A percentile compares a stretch with the other conserved stretches of the same genome.
These are phyloP conservation scores for Echeveria elegans DNA, from an alignment of 164 flowering plant species.

Conservation along the genomic window DNA sequence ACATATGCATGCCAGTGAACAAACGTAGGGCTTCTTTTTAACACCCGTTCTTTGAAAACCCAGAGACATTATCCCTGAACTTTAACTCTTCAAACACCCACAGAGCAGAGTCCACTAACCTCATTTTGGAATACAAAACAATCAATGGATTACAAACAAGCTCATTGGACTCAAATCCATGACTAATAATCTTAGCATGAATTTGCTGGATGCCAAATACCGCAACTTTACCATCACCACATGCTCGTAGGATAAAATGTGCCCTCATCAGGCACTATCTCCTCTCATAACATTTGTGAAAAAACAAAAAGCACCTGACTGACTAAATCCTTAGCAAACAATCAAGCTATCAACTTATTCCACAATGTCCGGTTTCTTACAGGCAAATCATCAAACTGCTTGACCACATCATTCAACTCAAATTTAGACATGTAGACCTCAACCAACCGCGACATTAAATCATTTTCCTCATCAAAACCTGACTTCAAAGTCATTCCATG, in stretches of 20 bases:
- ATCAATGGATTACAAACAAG: slow-evolving; percentile 26
- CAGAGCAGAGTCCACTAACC: slow-evolving; percentile 17
- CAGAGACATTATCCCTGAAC: slow-evolving; percentile 26
- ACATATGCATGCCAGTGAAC: slow-evolving; percentile 23
- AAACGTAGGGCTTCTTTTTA: slow-evolving; percentile 23
- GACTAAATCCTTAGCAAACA: slow-evolving; percentile 13
- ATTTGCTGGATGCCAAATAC: slow-evolving; percentile 19
- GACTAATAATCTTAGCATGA: slow-evolving; percentile 23
- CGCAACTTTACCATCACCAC: slow-evolving; percentile 15
- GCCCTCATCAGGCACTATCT: slow-evolving; percentile 15
- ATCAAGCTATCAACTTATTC: slow-evolving; percentile 20
- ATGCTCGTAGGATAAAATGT: slow-evolving; percentile 27
- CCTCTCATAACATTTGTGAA: slow-evolving; percentile 15
- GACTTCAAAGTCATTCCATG: slow-evolving; percentile 23
- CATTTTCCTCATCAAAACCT: slow-evolving; percentile 20
- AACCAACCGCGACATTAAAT: slow-evolving; percentile 13
- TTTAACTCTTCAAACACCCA: slow-evolving; percentile 19
- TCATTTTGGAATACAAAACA: slow-evolving; percentile 25
- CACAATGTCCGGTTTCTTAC: slow-evolving; percentile 13
- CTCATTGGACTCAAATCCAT: slow-evolving; percentile 20
- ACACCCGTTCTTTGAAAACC: slow-evolving; percentile 27
- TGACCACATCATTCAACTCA: slow-evolving; percentile 17
- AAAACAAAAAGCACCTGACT: slow-evolving; percentile 14
- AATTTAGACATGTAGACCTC: slow-evolving; percentile 15
- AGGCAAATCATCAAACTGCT: slow-evolving; percentile 26